These are phyloP conservation scores for Fusarium sororula DNA, from an alignment of 2,329 filamentous ascomycete genomes.

Conservation along the genomic window DNA sequence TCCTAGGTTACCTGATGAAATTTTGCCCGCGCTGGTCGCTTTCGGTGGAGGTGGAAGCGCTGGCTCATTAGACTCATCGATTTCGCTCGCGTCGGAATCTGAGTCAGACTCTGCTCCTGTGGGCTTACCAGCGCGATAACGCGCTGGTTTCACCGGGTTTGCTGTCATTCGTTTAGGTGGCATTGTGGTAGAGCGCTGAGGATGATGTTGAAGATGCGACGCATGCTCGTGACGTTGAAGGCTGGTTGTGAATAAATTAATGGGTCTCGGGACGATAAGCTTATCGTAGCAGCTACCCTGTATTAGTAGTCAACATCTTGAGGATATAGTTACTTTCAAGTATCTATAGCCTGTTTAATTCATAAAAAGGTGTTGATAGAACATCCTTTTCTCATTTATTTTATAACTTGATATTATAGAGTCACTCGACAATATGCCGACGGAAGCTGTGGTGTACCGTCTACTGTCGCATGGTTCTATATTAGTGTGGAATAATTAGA, in stretches of 20 bases:
- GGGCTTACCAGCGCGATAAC: conserved; percentile 87
- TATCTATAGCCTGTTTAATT: not conserved
- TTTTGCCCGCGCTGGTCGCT: conserved; percentile 63
- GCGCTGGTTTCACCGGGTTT: conserved; percentile 81
- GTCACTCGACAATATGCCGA: not conserved
- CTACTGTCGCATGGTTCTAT: no score
- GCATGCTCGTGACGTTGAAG: conserved; percentile 35
- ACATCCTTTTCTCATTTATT: not conserved
- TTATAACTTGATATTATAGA: not conserved
- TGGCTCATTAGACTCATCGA: conserved; percentile 46
- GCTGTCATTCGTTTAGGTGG: conserved; percentile 92
- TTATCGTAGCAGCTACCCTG: conserved; percentile 31
- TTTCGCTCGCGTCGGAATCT: conserved; percentile 61
- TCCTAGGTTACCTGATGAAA: conserved; percentile 59
- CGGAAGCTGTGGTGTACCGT: not conserved
- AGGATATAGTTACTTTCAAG: not conserved
- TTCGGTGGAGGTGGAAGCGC: conserved; percentile 65
- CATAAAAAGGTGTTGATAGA: not conserved
- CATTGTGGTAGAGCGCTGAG: conserved; percentile 49
- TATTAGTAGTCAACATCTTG: not conserved
- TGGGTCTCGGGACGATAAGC: conserved; percentile 32
- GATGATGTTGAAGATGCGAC: conserved; percentile 15
- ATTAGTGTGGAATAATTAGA: not conserved
- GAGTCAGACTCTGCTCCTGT: conserved; percentile 64
- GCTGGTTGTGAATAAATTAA: conserved; percentile 20